Conservation (phyloP, 495 filamentous ascomycete genomes). For the Xylaria longipes region DNA sequence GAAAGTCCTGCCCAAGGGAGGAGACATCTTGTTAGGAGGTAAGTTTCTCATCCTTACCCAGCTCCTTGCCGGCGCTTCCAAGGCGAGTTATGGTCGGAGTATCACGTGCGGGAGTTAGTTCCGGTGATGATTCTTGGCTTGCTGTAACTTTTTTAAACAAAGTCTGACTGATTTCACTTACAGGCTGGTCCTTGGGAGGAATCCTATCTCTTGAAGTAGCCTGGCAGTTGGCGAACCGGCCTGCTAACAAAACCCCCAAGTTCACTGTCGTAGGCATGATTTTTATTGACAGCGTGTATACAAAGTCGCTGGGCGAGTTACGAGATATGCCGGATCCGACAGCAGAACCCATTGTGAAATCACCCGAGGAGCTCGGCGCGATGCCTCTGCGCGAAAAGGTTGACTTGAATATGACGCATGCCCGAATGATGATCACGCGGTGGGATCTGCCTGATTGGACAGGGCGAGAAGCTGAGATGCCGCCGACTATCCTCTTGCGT, state of each 20-base stretch:
- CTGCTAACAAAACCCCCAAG: slow-evolving; percentile 26
- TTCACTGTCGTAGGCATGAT: slow-evolving; percentile 48
- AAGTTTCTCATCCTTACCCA: background rate
- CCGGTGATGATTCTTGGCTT: background rate
- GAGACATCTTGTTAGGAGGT: slow-evolving; percentile 40
- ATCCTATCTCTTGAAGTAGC: slow-evolving; percentile 50
- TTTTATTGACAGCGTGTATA: slow-evolving; percentile 53
- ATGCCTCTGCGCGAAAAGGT: slow-evolving; percentile 48
- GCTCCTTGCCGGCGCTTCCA: background rate
- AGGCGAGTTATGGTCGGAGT: background rate
- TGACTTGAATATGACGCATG: slow-evolving; percentile 45
- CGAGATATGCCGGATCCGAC: slow-evolving; percentile 12
- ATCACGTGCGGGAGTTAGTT: background rate
- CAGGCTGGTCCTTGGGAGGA: slow-evolving; percentile 56
- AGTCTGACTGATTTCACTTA: slow-evolving; percentile 18
- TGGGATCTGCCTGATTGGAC: slow-evolving; percentile 48
- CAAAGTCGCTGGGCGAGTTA: slow-evolving; percentile 28
- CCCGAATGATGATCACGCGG: slow-evolving; percentile 42
- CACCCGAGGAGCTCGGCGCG: slow-evolving; percentile 35
- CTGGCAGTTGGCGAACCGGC: slow-evolving; percentile 37
- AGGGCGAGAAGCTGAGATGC: slow-evolving; percentile 29
- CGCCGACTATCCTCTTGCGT: slow-evolving; percentile 48
- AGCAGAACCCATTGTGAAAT: slow-evolving; percentile 32
- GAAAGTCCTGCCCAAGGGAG: slow-evolving; percentile 37
- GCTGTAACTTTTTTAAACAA: too few relatives aligned